Evolutionary conservation across 2,329 filamentous ascomycete genomes (phyloP).

Genomic region (Alternaria longipes): DNA sequence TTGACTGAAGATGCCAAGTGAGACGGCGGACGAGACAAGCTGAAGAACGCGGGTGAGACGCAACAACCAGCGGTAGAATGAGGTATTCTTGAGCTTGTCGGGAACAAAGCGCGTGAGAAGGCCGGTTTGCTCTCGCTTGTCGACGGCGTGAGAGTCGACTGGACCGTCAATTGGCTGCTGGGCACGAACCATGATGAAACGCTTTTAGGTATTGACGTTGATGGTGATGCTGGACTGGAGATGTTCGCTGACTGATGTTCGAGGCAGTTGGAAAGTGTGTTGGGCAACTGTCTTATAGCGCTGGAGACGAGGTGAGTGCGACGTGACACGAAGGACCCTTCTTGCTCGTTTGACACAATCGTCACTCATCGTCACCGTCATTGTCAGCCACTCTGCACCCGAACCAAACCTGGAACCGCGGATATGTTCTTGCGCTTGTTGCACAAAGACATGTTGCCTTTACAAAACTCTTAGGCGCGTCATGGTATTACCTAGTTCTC

Average conservation of each 20-base stretch:
- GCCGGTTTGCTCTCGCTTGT: constrained; percentile 36
- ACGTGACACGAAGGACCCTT: background rate
- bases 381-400: background rate
- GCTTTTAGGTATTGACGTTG: background rate
- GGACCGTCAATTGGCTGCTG: constrained; percentile 24
- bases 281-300: background rate
- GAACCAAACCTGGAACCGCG: background rate
- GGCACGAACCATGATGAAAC: constrained; percentile 16
- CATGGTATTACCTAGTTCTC: background rate
- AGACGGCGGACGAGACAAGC: constrained; percentile 56
- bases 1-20: constrained; percentile 56
- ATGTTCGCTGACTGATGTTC: background rate
- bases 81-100: constrained; percentile 28
- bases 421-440: background rate
- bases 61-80: constrained; percentile 44
- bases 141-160: constrained; percentile 22
- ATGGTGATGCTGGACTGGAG: background rate
- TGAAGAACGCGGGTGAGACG: constrained; percentile 55
- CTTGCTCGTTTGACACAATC: background rate
- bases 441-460: background rate
- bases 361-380: constrained; percentile 7
- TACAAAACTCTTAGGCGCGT: background rate
- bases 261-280: background rate
- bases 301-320: background rate
- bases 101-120: constrained; percentile 45